Conservation (phyloP, 345 rosid genomes). For the Bruguiera gymnorhiza region DNA sequence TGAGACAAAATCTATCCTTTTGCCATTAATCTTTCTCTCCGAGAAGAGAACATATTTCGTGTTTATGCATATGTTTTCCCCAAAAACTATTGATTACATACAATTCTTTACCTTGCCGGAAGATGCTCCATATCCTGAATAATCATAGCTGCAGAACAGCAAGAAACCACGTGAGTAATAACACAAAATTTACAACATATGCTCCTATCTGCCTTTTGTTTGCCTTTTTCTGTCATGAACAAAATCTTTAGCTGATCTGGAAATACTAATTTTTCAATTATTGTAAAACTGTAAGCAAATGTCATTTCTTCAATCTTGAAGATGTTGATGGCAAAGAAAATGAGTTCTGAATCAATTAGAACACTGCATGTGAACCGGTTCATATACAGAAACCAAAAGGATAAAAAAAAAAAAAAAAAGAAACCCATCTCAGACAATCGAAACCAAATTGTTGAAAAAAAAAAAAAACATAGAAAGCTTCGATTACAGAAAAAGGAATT, state of each 20-base stretch:
- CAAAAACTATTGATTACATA: background rate
- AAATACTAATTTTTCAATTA: too few species aligned
- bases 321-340: too few species aligned
- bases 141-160: slow-evolving; percentile 71
- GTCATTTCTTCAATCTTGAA: too few species aligned
- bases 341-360: background rate
- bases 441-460: background rate
- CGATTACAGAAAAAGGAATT: background rate
- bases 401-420: background rate
- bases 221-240: background rate
- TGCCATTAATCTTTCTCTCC: background rate
- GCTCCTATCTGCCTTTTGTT: background rate
- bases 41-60: too few species aligned
- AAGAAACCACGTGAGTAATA: background rate
- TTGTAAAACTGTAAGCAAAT: too few species aligned
- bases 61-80: too few species aligned
- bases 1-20: background rate
- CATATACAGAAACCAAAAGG: background rate
- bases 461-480: background rate
- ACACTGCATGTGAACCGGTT: background rate
- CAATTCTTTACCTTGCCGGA: slow-evolving; percentile 75
- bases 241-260: background rate
- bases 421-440: background rate
- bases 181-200: background rate
- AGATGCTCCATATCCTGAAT: slow-evolving; percentile 99